Evolutionary conservation across 805 yeast genomes (phyloP).

Genomic region (Kockiozyma suomiensis): DNA sequence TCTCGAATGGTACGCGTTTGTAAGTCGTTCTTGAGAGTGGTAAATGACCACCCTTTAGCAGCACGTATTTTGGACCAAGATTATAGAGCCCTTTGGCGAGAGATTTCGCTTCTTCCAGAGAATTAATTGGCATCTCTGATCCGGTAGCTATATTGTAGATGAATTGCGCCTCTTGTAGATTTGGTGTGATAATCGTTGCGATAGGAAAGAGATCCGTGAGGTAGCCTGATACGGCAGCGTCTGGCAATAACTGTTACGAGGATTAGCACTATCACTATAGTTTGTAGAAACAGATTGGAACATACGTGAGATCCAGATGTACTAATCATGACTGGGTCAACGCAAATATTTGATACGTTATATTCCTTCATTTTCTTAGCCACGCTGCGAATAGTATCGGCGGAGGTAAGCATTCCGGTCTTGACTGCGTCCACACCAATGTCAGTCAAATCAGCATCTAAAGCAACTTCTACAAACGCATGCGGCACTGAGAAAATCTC

Average conservation of each 20-base stretch:
- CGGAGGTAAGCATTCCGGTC: constrained; percentile 66
- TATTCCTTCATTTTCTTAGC: constrained; percentile 43
- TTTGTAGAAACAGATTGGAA: background rate
- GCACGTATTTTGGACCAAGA: constrained; percentile 53
- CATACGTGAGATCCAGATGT: constrained; percentile 64
- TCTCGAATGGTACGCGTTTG: constrained; percentile 6
- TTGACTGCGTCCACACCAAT: constrained; percentile 67
- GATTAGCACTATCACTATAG: background rate
- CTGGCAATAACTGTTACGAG: constrained; percentile 49
- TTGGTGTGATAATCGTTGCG: constrained; percentile 74
- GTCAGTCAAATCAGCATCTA: constrained; percentile 62
- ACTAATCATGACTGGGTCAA: constrained; percentile 85
- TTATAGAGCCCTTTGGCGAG: constrained; percentile 48
- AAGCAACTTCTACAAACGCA: constrained; percentile 50
- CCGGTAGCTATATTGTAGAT: constrained; percentile 39
- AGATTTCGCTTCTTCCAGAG: constrained; percentile 48
- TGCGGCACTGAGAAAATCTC: constrained; percentile 49
- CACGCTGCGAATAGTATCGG: constrained; percentile 56
- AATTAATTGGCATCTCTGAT: constrained; percentile 34
- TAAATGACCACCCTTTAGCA: constrained; percentile 85
- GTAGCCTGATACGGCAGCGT: constrained; percentile 50
- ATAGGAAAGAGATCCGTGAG: constrained; percentile 51
- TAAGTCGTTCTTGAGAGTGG: constrained; percentile 28
- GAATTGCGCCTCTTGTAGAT: constrained; percentile 63
- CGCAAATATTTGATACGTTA: constrained; percentile 50